Conservation (phyloP, 2,329 filamentous ascomycete genomes). For the Penicillium palitans region DNA sequence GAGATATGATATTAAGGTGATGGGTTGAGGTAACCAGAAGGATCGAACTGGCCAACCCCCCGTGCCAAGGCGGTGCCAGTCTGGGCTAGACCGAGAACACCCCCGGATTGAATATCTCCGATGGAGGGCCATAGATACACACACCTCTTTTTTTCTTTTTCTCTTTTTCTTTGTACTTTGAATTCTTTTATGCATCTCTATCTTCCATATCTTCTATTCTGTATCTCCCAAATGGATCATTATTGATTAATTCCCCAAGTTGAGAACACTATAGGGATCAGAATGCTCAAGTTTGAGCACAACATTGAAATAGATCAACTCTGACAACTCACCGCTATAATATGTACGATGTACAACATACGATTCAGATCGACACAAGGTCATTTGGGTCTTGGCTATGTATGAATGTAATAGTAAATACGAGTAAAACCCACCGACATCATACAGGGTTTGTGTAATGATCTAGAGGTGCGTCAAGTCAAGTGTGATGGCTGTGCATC, state of each 20-base stretch:
- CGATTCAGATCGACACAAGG: background rate
- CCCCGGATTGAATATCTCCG: constrained; percentile 15
- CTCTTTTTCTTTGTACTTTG: background rate
- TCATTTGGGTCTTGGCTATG: background rate
- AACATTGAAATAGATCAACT: background rate
- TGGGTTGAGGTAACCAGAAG: constrained; percentile 12
- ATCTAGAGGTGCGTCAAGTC: constrained; percentile 13
- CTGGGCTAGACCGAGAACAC: constrained; percentile 9
- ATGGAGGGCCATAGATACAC: background rate
- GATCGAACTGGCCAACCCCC: constrained; percentile 5
- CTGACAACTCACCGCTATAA: background rate
- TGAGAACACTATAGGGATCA: background rate
- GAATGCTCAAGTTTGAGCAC: background rate
- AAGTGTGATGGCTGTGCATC: constrained; percentile 13
- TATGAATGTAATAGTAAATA: background rate
- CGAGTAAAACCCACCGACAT: background rate
- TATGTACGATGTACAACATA: background rate
- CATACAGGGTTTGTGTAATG: constrained; percentile 14
- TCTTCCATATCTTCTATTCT: background rate
- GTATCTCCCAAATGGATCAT: too few relatives aligned
- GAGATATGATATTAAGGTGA: constrained; percentile 14
- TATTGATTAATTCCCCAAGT: background rate
- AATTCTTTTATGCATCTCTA: background rate
- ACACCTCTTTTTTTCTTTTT: background rate
- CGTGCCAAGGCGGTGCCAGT: constrained; percentile 12